A percentile compares a stretch with the other conserved stretches of the same genome.
Evolutionary conservation across 2,329 filamentous ascomycete genomes (phyloP).

Genomic region (Fusarium bulbicola): DNA sequence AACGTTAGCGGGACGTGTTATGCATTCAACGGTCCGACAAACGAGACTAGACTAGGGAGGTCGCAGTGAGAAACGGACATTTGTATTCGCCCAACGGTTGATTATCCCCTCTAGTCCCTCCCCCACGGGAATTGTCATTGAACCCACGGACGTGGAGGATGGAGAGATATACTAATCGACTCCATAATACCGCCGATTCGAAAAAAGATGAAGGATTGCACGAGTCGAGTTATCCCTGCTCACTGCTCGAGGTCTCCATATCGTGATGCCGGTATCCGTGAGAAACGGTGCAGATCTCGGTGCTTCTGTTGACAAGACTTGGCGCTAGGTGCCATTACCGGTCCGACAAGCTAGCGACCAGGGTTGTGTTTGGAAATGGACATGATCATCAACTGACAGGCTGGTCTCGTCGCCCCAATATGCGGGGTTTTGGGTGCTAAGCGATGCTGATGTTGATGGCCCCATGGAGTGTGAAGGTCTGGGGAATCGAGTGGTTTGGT

Average conservation of each 20-base stretch:
- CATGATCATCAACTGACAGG: neutral
- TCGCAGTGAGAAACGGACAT: neutral
- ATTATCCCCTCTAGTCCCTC: neutral
- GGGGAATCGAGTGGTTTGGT: neutral
- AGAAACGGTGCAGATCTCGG: constrained; percentile 25
- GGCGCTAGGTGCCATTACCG: constrained; percentile 11
- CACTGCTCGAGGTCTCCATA: neutral
- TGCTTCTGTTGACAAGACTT: constrained; percentile 2
- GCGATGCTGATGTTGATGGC: neutral
- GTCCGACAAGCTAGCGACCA: constrained; percentile 10
- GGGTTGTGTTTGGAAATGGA: neutral
- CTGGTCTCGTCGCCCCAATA: neutral
- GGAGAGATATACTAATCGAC: neutral
- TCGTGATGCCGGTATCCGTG: constrained; percentile 21
- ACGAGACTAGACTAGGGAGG: neutral
- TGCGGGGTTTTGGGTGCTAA: constrained; percentile 18
- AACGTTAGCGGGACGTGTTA: neutral
- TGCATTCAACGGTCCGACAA: constrained; percentile 17
- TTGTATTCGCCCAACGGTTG: constrained; percentile 5
- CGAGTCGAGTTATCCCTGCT: neutral
- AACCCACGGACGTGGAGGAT: neutral
- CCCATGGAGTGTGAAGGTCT: constrained; percentile 1
- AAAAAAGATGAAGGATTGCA: neutral
- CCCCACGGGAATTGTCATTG: neutral
- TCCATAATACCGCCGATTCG: constrained; percentile 22